Percentiles rank a stretch among this genome's conserved stretches.
phyloP scores from a whole-genome alignment of 176 grass and related monocot genomes.

The Carex cristatella region DNA sequence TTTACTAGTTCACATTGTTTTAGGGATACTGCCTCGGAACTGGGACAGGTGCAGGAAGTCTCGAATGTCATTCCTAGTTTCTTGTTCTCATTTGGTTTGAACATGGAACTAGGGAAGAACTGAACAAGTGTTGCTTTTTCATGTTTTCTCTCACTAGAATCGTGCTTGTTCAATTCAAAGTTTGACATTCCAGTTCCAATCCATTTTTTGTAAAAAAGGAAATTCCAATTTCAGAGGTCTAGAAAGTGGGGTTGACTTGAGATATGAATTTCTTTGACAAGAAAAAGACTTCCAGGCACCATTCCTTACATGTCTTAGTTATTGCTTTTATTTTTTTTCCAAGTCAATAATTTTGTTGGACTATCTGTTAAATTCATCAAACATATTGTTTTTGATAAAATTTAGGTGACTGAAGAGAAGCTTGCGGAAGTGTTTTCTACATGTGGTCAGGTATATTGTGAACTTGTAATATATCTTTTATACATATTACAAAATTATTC shows the following conservation, averaged over 20 bases:
- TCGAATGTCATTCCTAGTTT: constrained; percentile 13
- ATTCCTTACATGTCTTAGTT: not conserved
- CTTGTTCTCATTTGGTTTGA: constrained; percentile 6
- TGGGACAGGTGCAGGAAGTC: not conserved
- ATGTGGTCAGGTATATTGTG: constrained; percentile 74
- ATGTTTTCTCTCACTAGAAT: not conserved
- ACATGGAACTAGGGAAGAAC: not conserved
- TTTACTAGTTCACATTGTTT: not conserved
- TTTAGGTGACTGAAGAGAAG: constrained; percentile 92
- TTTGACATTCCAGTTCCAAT: constrained; percentile 12
- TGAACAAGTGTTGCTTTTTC: not conserved
- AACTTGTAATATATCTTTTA: constrained; percentile 10
- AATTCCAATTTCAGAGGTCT: constrained; percentile 1
- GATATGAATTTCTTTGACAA: constrained; percentile 8
- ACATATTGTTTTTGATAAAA: not conserved
- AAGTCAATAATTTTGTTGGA: not conserved
- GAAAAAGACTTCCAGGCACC: not conserved
- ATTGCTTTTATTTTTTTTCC: not conserved
- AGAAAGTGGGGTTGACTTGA: constrained; percentile 13
- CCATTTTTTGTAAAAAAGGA: not conserved
- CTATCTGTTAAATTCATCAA: not conserved
- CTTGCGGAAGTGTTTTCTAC: constrained; percentile 86
- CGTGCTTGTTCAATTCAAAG: constrained; percentile 13
- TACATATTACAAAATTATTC: not conserved
- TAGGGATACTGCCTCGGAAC: not conserved